These are phyloP conservation scores for Mucor plumbeus DNA, from an alignment of 371 early-diverging fungal species.

Conservation along the genomic window DNA sequence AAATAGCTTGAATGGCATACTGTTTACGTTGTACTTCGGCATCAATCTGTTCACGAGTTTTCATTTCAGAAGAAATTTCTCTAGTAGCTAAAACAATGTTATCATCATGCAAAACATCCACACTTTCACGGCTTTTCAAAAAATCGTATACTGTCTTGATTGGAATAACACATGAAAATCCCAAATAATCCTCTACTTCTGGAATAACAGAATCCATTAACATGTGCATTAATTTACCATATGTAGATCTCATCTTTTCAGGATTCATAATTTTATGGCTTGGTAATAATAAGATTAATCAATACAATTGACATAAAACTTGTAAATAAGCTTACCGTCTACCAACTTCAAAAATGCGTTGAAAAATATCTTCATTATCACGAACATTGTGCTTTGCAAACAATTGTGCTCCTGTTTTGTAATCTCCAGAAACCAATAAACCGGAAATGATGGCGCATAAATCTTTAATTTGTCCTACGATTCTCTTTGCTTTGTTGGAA, in stretches of 20 bases:
- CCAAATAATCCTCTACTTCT: slow-evolving; percentile 88
- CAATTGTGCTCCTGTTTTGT: slow-evolving; percentile 81
- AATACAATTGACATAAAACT: too few relatives aligned
- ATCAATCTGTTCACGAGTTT: slow-evolving; percentile 75
- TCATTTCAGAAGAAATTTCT: slow-evolving; percentile 88
- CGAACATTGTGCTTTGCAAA: slow-evolving; percentile 81
- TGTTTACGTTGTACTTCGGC: slow-evolving; percentile 90
- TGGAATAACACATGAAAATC: slow-evolving; percentile 79
- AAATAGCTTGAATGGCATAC: slow-evolving; percentile 81
- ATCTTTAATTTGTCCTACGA: slow-evolving; percentile 92
- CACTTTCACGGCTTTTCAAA: slow-evolving; percentile 65
- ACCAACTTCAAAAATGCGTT: slow-evolving; percentile 92
- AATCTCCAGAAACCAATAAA: slow-evolving; percentile 82
- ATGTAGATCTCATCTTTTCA: slow-evolving; percentile 93
- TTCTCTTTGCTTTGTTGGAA: slow-evolving; percentile 84
- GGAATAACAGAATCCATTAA: slow-evolving; percentile 87
- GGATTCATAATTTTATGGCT: slow-evolving; percentile 98
- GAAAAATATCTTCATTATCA: slow-evolving; percentile 87
- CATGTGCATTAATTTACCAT: slow-evolving; percentile 95
- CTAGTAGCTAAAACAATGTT: slow-evolving; percentile 84
- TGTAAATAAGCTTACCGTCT: slow-evolving; percentile 60
- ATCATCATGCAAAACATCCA: slow-evolving; percentile 81
- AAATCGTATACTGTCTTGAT: slow-evolving; percentile 89
- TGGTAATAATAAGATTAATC: not conserved
- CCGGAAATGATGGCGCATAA: slow-evolving; percentile 93